Percentiles rank a stretch among this genome's conserved stretches.
Evolutionary conservation across 2,329 filamentous ascomycete species (phyloP).

Genomic region (Pseudopyrenochaeta lycopersici): DNA sequence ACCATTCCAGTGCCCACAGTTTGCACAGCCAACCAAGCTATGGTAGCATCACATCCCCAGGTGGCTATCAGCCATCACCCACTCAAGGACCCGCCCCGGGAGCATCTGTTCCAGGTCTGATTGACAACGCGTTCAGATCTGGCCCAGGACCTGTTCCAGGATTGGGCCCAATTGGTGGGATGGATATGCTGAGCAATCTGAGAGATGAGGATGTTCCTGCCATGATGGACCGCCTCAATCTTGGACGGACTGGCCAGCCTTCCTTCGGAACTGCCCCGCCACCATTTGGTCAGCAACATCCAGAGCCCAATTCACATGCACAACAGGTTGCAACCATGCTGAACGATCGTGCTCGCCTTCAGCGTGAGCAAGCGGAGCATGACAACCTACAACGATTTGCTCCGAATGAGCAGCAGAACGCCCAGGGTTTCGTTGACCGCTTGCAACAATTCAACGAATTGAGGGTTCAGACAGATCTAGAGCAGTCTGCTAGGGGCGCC

Average conservation of each 20-base stretch:
- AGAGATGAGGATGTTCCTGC: conserved; percentile 76
- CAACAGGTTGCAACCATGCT: conserved; percentile 69
- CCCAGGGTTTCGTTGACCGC: conserved; percentile 68
- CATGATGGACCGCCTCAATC: conserved; percentile 71
- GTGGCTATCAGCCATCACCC: conserved; percentile 70
- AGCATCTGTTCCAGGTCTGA: conserved; percentile 68
- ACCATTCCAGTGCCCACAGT: conserved; percentile 94
- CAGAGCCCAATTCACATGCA: conserved; percentile 57
- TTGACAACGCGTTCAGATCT: conserved; percentile 66
- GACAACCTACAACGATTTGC: conserved; percentile 50
- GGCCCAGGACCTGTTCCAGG: conserved; percentile 47
- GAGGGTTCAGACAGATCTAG: conserved; percentile 74
- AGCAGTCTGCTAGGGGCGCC: conserved; percentile 40
- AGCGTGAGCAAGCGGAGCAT: conserved; percentile 69
- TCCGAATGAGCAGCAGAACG: conserved; percentile 40
- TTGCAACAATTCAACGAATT: conserved; percentile 85
- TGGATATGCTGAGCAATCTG: conserved; percentile 55
- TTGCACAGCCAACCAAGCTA: conserved; percentile 97
- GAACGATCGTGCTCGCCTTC: conserved; percentile 67
- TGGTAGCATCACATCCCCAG: conserved; percentile 90
- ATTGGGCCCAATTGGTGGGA: conserved; percentile 56
- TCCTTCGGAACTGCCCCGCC: conserved; percentile 58
- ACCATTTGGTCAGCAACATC: conserved; percentile 59
- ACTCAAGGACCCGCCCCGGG: conserved; percentile 62
- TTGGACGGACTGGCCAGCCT: conserved; percentile 61